Conservation (phyloP, 208 protist genomes). For the Leishmania mexicana region DNA sequence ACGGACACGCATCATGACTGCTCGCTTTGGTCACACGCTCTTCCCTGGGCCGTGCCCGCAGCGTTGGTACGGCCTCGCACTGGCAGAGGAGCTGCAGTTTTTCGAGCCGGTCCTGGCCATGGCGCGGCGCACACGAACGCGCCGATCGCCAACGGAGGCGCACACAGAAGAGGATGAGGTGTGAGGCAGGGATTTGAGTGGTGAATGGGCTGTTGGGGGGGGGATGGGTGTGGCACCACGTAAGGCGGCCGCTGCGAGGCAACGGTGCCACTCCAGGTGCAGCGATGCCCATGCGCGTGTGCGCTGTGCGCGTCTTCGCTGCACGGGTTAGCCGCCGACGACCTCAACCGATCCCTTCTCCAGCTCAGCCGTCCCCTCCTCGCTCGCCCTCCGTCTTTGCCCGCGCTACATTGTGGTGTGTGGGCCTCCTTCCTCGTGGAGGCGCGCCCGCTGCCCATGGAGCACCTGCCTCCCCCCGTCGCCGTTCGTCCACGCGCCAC, state of each 20-base stretch:
- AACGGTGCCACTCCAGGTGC: background rate
- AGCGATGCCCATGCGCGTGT: background rate
- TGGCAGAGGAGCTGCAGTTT: constrained; percentile 53
- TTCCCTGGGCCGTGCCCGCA: constrained; percentile 54
- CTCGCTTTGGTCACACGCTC: constrained; percentile 39
- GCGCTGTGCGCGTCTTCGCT: background rate
- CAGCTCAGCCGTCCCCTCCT: background rate
- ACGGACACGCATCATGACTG: constrained; percentile 15
- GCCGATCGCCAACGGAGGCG: too few species aligned
- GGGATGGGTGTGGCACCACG: background rate
- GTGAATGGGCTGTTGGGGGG: background rate
- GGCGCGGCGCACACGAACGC: constrained; percentile 21
- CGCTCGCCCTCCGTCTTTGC: background rate
- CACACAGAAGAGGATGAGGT: background rate
- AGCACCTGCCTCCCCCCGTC: background rate
- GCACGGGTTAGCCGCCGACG: background rate
- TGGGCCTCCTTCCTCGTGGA: too few species aligned
- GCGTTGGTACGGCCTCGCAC: constrained; percentile 66
- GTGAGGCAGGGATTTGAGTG: background rate
- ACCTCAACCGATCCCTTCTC: background rate
- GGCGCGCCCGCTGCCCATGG: background rate
- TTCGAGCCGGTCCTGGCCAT: constrained; percentile 43
- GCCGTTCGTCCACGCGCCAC: background rate
- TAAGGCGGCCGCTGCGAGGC: background rate
- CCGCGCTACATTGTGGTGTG: background rate